phyloP scores from a whole-genome alignment of 2,329 filamentous ascomycete genomes.

The Ophiostoma fasciatum region DNA sequence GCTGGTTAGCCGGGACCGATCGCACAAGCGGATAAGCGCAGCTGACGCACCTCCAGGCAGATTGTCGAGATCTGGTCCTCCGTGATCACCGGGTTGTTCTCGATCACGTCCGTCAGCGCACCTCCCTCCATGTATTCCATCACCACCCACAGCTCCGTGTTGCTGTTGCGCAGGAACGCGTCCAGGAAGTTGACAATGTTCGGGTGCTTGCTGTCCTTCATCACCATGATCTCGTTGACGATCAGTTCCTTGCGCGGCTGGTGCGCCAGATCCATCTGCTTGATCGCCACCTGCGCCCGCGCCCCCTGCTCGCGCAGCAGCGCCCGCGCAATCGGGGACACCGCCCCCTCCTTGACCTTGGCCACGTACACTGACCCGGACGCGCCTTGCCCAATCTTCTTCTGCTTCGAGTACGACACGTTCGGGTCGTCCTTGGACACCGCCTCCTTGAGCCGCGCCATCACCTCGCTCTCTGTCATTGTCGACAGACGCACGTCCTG shows the following conservation, averaged over 20 bases:
- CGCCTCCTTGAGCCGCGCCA: conserved; percentile 86
- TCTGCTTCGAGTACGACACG: conserved; percentile 94
- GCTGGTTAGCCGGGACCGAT: conserved; percentile 8
- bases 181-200: conserved; percentile 99
- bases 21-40: neutral
- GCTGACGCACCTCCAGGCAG: conserved; percentile 65
- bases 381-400: conserved; percentile 97
- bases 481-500: conserved; percentile 97
- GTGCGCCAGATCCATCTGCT: conserved; percentile 97
- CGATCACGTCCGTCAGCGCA: conserved; percentile 93
- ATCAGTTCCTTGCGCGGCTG: conserved; percentile 97
- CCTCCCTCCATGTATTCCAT: conserved; percentile 99
- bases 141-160: conserved; percentile 94
- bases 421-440: conserved; percentile 93
- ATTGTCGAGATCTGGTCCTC: conserved; percentile 98
- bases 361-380: conserved; percentile 97
- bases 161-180: conserved; percentile 89
- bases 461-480: conserved; percentile 94
- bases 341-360: conserved; percentile 77
- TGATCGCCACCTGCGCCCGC: conserved; percentile 88
- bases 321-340: conserved; percentile 65
- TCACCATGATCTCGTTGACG: conserved; percentile 98
- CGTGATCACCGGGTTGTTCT: conserved; percentile 86
- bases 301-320: conserved; percentile 66
- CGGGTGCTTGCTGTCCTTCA: conserved; percentile 96